Percentiles rank a stretch among this genome's conserved stretches.
These are phyloP conservation scores for Phlebiopsis flavidoalba DNA, from an alignment of 768 basidiomycete species.

Conservation along the genomic window DNA sequence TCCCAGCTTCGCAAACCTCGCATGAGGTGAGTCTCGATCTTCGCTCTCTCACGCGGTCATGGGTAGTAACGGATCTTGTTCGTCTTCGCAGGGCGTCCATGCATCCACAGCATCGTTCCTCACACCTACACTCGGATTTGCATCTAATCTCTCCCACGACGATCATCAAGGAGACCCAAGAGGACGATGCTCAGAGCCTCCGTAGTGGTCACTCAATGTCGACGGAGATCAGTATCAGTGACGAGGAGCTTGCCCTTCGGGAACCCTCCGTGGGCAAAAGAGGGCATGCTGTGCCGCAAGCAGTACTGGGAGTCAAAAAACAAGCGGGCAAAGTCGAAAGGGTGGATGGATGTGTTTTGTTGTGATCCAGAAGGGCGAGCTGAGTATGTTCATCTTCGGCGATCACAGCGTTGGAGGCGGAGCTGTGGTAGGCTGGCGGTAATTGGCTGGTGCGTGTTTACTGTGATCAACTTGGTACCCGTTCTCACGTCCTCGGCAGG, in stretches of 20 bases:
- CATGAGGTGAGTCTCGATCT: slow-evolving; percentile 53
- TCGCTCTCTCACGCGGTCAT: neutral
- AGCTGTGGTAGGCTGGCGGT: slow-evolving; percentile 83
- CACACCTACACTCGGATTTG: slow-evolving; percentile 90
- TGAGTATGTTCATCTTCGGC: slow-evolving; percentile 96
- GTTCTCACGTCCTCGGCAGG: slow-evolving; percentile 38
- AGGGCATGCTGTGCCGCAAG: slow-evolving; percentile 92
- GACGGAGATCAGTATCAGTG: slow-evolving; percentile 81
- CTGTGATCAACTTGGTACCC: neutral
- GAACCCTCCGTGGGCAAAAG: slow-evolving; percentile 99
- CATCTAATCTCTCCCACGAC: slow-evolving; percentile 93
- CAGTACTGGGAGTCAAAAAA: slow-evolving; percentile 88
- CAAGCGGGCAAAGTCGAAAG: slow-evolving; percentile 82
- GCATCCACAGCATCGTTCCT: slow-evolving; percentile 66
- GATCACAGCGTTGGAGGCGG: slow-evolving; percentile 56
- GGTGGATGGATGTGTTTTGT: slow-evolving; percentile 95
- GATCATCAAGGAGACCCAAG: slow-evolving; percentile 92
- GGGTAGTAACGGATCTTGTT: neutral
- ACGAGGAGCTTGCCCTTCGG: slow-evolving; percentile 91
- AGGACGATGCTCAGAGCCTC: slow-evolving; percentile 78
- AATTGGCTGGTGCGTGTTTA: slow-evolving; percentile 87
- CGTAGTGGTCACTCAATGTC: slow-evolving; percentile 60
- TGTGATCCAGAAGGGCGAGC: slow-evolving; percentile 90
- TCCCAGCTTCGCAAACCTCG: slow-evolving; percentile 88
- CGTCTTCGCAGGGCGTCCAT: slow-evolving; percentile 43